These are phyloP conservation scores for Pseudocohnilembus persalinus DNA, from an alignment of 169 alveolate species.

Conservation along the genomic window DNA sequence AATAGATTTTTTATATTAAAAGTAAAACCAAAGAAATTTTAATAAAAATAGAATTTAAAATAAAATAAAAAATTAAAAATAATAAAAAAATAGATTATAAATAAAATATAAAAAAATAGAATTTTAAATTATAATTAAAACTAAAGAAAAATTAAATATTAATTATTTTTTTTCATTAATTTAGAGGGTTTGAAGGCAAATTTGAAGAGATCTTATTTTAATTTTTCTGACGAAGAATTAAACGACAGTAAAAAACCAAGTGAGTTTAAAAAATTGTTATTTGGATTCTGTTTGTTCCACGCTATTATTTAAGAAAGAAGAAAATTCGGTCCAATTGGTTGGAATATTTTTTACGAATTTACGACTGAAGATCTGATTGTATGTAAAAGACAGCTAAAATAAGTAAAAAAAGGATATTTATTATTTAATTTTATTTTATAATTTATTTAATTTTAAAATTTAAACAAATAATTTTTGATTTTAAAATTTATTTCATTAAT, in stretches of 20 bases:
- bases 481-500: no score
- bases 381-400: conserved; percentile 81
- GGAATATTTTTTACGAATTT: conserved; percentile 90
- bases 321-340: conserved; percentile 92
- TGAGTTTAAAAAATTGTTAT: conserved; percentile 82
- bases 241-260: conserved; percentile 86
- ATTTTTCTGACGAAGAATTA: conserved; percentile 78
- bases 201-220: conserved; percentile 75
- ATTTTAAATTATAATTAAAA: no score
- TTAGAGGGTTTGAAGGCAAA: conserved; percentile 82
- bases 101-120: no score
- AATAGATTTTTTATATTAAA: no score
- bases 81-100: no score
- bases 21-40: not conserved
- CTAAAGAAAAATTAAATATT: no score
- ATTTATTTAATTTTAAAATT: no score
- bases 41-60: not conserved
- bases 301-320: conserved; percentile 93
- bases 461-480: no score
- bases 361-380: conserved; percentile 88
- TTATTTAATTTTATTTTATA: no score
- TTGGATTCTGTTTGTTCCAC: conserved; percentile 94
- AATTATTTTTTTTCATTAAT: no score
- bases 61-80: no score
- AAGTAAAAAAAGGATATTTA: conserved; percentile 33